Percentiles rank a stretch among this genome's conserved stretches.
Evolutionary conservation across 768 basidiomycete species (phyloP).

Genomic region (Lyophyllum shimeji): DNA sequence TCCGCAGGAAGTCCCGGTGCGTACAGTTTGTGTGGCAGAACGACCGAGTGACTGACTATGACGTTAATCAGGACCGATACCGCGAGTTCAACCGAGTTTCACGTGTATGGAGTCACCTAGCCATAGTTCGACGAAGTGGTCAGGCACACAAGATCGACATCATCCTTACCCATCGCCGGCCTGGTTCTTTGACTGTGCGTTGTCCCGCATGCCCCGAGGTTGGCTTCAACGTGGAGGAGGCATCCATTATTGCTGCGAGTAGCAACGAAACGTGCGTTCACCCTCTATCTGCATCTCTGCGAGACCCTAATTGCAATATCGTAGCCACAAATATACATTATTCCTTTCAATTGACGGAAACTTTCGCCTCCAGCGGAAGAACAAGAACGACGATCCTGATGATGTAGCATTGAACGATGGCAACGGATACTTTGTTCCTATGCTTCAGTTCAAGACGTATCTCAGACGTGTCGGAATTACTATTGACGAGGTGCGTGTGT

Average conservation of each 20-base stretch:
- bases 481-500: background rate
- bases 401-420: conserved; percentile 27
- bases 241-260: background rate
- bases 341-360: conserved; percentile 28
- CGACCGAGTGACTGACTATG: too few species aligned
- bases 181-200: background rate
- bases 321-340: conserved; percentile 25
- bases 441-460: conserved; percentile 15
- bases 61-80: background rate
- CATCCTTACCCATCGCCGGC: background rate
- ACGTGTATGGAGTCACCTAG: conserved; percentile 1
- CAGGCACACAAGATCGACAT: background rate
- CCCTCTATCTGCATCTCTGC: too few species aligned
- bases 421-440: conserved; percentile 23
- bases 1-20: background rate
- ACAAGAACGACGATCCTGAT: conserved; percentile 27
- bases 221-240: conserved; percentile 1
- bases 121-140: background rate
- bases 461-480: conserved; percentile 6
- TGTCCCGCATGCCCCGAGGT: conserved; percentile 5
- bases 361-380: conserved; percentile 23
- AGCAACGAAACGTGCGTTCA: background rate
- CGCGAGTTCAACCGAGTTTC: background rate
- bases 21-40: too few species aligned
- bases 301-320: background rate